Evolutionary conservation across 495 filamentous ascomycete species (phyloP).

Genomic region (Staphylotrichum longicolle): DNA sequence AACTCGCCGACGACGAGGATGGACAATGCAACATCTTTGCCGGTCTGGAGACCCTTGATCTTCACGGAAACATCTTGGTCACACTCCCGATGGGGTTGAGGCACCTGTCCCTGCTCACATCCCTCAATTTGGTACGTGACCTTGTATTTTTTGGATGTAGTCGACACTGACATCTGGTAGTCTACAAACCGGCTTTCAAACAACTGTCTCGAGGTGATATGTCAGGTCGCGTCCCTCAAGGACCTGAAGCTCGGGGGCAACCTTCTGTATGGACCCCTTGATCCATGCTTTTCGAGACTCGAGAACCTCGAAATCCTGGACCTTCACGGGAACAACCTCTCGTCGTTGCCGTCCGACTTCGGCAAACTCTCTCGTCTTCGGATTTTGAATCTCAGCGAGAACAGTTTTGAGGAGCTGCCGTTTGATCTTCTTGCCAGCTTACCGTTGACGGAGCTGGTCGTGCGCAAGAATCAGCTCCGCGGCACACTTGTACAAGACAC

Average conservation of each 20-base stretch:
- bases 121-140: conserved; percentile 69
- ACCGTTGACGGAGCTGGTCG: conserved; percentile 69
- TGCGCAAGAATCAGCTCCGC: conserved; percentile 73
- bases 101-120: conserved; percentile 67
- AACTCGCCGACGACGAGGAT: conserved; percentile 59
- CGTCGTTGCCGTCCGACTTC: conserved; percentile 68
- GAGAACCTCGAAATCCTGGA: conserved; percentile 74
- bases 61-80: conserved; percentile 78
- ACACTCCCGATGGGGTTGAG: conserved; percentile 72
- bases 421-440: conserved; percentile 63
- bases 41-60: conserved; percentile 75
- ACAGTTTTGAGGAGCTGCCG: conserved; percentile 66
- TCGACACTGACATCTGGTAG: conserved; percentile 37
- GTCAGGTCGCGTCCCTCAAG: conserved; percentile 64
- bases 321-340: conserved; percentile 75
- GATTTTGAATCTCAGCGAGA: conserved; percentile 72
- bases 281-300: conserved; percentile 56
- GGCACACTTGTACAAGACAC: conserved; percentile 66
- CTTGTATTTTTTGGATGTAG: neutral
- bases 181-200: conserved; percentile 77
- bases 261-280: conserved; percentile 62
- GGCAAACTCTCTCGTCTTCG: conserved; percentile 63
- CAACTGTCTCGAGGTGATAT: conserved; percentile 66
- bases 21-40: conserved; percentile 74
- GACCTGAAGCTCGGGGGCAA: conserved; percentile 86